Base-by-base conservation (phyloP, 1,284 basidiomycete species). In the Ustilago sp. region DNA sequence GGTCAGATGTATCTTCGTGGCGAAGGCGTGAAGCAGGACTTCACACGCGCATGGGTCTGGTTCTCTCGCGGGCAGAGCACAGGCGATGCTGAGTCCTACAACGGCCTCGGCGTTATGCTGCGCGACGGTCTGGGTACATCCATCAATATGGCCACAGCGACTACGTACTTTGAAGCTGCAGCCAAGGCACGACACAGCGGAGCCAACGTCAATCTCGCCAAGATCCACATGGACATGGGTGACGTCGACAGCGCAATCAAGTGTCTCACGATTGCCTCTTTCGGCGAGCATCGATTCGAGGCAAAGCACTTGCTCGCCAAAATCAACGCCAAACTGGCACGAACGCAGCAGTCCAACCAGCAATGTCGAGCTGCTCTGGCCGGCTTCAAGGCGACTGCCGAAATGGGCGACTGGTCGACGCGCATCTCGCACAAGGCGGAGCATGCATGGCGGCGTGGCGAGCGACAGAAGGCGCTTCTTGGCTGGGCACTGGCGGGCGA, bases 1-100 rank as follows among this genome's bases (percentile, higher is more conserved):
- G 97, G 96, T 0, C 89, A 93, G 65, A 98, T 99, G 94, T 93
- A 93, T 79, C 87, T 99, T 45, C 89, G 97, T 43, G 96, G 96
- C 0, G 97, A 99, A 85, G 96, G 96, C 9, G 91, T 94, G 31
- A 91, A 91, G 81, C 89, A 90, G 75, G 93, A 98, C 86, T 89
- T 90, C 47, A 88, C 87, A 23, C 87, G 91, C 68, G 97, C 96
- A 13, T 93, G 91, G 87, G 90, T 96, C 87, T 99, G 97, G 97
- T 95, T 95, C 82, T 92, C 94, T 80, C 89, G 95, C 51, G 96
- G 94, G 0, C 91, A 85, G 39, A 72, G 74, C 31, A 74, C 74
- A 32, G 92, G 91, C 36, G 94, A 98, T 80, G 90, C 92, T 71
- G 95, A 97, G 85, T 93, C 92, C 63, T 90, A 92, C 73, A 97